phyloP scores from a whole-genome alignment of 2,329 filamentous ascomycete species.

The Neonectria coccinea region DNA sequence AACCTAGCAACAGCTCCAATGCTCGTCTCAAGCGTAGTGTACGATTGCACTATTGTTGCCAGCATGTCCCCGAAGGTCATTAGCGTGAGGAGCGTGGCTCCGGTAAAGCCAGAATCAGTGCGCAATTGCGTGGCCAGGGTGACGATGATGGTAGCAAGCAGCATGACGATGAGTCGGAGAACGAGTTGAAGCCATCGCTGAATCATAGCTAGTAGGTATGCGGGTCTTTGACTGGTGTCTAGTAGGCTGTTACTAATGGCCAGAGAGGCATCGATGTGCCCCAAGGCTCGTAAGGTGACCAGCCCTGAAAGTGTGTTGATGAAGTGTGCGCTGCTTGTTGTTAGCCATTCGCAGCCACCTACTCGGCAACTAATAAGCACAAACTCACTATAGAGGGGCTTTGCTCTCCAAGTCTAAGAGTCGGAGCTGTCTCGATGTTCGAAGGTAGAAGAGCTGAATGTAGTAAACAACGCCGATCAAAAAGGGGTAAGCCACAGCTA shows the following conservation, averaged over 20 bases:
- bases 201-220: conserved; percentile 67
- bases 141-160: conserved; percentile 61
- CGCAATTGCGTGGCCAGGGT: conserved; percentile 58
- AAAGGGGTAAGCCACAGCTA: conserved; percentile 61
- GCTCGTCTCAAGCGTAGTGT: conserved; percentile 49
- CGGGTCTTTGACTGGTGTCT: conserved; percentile 66
- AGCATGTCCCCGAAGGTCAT: conserved; percentile 48
- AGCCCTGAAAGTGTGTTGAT: conserved; percentile 66
- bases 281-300: conserved; percentile 66
- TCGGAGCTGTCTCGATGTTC: conserved; percentile 69
- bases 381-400: conserved; percentile 60
- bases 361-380: no score
- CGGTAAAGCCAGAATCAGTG: conserved; percentile 51
- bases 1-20: conserved; percentile 46
- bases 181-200: conserved; percentile 68
- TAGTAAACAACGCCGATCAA: conserved; percentile 58
- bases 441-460: conserved; percentile 68
- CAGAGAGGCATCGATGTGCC: conserved; percentile 55
- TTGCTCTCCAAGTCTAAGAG: conserved; percentile 70
- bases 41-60: conserved; percentile 47
- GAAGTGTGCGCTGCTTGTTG: conserved; percentile 55
- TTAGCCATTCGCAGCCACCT: conserved; percentile 1
- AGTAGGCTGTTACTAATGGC: conserved; percentile 60
- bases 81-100: conserved; percentile 54
- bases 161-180: conserved; percentile 62